Conservation (phyloP, 2,329 filamentous ascomycete species). For the Fusarium longipes region DNA sequence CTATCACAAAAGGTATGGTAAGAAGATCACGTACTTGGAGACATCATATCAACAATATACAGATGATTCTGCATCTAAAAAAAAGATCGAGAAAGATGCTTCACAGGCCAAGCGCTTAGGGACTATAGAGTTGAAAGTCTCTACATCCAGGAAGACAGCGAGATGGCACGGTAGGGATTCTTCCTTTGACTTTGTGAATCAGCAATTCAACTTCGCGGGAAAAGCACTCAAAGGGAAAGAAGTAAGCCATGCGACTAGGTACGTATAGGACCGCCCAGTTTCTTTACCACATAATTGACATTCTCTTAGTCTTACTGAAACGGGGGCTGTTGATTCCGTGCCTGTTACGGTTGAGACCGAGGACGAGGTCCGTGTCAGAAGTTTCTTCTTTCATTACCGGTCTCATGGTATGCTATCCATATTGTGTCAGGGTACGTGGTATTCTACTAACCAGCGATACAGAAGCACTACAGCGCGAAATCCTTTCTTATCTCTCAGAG, state of each 20-base stretch:
- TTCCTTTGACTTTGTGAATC: not conserved
- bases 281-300: not conserved
- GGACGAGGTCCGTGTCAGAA: not conserved
- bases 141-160: rapidly evolving
- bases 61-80: not conserved
- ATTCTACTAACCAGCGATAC: not conserved
- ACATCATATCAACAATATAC: not conserved
- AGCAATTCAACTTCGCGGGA: conserved; percentile 19
- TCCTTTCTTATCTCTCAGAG: conserved; percentile 24
- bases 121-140: conserved; percentile 12
- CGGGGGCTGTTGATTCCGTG: not conserved
- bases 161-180: rapidly evolving
- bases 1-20: not conserved
- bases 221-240: conserved; percentile 46
- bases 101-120: conserved; percentile 19
- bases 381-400: conserved; percentile 38
- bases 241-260: conserved; percentile 43
- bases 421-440: rapidly evolving
- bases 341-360: rapidly evolving
- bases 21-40: rapidly evolving
- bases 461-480: conserved; percentile 39
- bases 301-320: not conserved
- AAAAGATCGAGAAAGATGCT: not conserved
- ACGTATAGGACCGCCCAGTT: not conserved
- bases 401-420: conserved; percentile 30